Percentiles rank a stretch among this genome's conserved stretches.
Evolutionary conservation across 345 rosid genomes (phyloP).

Genomic region (Lepidium aucheri): DNA sequence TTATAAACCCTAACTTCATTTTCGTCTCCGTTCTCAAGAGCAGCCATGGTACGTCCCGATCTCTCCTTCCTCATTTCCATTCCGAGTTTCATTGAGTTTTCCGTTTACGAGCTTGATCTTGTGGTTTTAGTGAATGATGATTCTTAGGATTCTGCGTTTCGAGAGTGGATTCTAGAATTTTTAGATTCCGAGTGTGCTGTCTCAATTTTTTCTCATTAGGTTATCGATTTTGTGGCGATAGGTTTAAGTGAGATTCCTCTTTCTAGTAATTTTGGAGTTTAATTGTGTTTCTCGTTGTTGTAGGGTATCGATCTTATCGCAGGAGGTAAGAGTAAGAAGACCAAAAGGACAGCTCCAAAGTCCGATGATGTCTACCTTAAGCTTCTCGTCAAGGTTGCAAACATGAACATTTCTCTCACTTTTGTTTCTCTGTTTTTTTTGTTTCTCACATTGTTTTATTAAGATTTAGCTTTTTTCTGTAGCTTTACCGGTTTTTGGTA

Average conservation of each 20-base stretch:
- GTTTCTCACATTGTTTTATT: neutral
- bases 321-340: conserved; percentile 93
- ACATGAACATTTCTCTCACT: neutral
- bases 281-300: neutral
- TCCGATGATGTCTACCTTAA: conserved; percentile 92
- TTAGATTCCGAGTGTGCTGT: neutral
- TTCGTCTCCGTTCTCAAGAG: neutral
- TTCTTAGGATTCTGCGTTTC: neutral
- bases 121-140: neutral
- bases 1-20: conserved; percentile 39
- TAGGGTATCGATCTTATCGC: conserved; percentile 93
- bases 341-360: conserved; percentile 75
- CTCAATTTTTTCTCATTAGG: neutral
- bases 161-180: neutral
- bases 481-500: conserved; percentile 84
- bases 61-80: neutral
- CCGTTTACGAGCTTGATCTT: neutral
- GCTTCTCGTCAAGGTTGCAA: conserved; percentile 83
- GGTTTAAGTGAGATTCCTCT: neutral
- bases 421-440: neutral
- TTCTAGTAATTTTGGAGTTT: neutral
- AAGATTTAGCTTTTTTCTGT: neutral
- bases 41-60: conserved; percentile 33
- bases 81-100: neutral
- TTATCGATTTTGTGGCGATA: neutral